These are phyloP conservation scores for Phaeophleospora eucalypticola DNA, from an alignment of 2,329 filamentous ascomycete species.

Conservation along the genomic window DNA sequence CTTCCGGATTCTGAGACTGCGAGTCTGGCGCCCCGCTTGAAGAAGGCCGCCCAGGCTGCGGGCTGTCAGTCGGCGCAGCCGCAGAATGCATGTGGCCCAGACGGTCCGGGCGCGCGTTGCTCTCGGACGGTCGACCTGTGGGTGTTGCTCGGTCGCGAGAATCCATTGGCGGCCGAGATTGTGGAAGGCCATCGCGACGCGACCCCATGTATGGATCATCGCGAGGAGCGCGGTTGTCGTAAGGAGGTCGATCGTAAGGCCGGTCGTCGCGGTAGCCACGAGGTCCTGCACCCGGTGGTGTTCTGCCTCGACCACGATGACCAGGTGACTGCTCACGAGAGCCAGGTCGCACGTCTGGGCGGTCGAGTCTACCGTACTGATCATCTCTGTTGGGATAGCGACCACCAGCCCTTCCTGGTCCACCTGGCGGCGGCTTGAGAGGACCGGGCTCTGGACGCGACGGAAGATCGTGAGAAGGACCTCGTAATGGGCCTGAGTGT, in stretches of 20 bases:
- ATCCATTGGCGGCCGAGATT: slow-evolving; percentile 10
- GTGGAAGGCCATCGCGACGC: slow-evolving; percentile 14
- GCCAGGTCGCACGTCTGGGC: slow-evolving; percentile 35
- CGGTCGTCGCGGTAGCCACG: slow-evolving; percentile 20
- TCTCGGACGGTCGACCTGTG: slow-evolving; percentile 11
- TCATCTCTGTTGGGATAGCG: slow-evolving; percentile 34
- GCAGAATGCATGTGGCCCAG: slow-evolving; percentile 17
- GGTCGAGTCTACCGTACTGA: slow-evolving; percentile 44
- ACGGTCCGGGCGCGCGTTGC: slow-evolving; percentile 17
- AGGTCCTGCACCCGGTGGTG: slow-evolving; percentile 26
- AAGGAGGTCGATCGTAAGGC: slow-evolving; percentile 11
- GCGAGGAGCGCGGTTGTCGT: slow-evolving; percentile 13
- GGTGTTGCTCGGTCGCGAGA: slow-evolving; percentile 12
- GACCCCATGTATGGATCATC: slow-evolving; percentile 15
- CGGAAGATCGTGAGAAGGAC: slow-evolving; percentile 45
- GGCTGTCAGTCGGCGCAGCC: slow-evolving; percentile 12
- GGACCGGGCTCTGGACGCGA: slow-evolving; percentile 18
- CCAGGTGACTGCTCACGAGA: slow-evolving; percentile 41
- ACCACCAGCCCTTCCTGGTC: slow-evolving; percentile 3
- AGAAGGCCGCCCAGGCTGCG: slow-evolving; percentile 6
- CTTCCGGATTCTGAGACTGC: slow-evolving; percentile 9
- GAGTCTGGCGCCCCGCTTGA: slow-evolving; percentile 5
- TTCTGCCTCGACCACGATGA: slow-evolving; percentile 33
- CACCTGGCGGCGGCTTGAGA: slow-evolving; percentile 12
- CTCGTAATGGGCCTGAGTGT: slow-evolving; percentile 33